These are phyloP conservation scores for Tetramitus jugosus DNA, from an alignment of 208 protist species.

Conservation along the genomic window DNA sequence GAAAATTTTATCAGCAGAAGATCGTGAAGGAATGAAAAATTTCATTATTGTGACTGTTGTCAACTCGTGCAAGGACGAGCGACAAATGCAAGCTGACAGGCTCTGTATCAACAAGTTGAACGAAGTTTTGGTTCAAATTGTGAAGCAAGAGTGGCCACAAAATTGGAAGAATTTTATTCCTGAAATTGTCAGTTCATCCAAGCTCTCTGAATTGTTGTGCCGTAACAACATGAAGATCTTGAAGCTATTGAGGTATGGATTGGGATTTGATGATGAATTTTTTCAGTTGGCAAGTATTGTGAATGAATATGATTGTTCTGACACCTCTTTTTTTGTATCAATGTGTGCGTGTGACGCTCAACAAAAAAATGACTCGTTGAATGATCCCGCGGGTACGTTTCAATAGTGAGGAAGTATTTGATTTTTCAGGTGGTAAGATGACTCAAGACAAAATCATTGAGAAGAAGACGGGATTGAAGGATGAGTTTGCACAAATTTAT, in stretches of 20 bases:
- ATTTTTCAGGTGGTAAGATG: conserved; percentile 91
- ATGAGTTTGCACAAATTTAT: conserved; percentile 89
- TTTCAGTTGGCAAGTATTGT: no score
- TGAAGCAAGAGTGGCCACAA: conserved; percentile 96
- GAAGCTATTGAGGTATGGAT: conserved; percentile 76
- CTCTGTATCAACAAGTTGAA: conserved; percentile 78
- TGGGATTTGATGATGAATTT: no score
- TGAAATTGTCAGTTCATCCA: conserved; percentile 85
- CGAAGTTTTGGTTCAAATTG: conserved; percentile 60
- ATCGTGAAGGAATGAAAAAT: conserved; percentile 6
- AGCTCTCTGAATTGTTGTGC: conserved; percentile 79
- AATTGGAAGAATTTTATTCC: conserved; percentile 94
- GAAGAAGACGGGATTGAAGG: conserved; percentile 84
- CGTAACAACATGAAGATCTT: conserved; percentile 96
- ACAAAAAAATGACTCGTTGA: no score
- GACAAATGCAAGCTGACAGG: conserved; percentile 4
- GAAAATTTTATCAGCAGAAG: conserved; percentile 1
- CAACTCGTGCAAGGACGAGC: not conserved
- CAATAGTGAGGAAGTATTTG: conserved; percentile 94
- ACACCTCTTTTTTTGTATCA: no score
- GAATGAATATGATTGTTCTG: no score
- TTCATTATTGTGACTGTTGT: conserved; percentile 10
- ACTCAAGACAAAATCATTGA: conserved; percentile 83
- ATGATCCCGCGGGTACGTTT: no score
- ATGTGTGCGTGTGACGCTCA: no score